Evolutionary conservation across 352 stramenopile genomes (phyloP), one percentile per base, ranked within the genome.

Genomic region (Phytophthora quininea): DNA sequence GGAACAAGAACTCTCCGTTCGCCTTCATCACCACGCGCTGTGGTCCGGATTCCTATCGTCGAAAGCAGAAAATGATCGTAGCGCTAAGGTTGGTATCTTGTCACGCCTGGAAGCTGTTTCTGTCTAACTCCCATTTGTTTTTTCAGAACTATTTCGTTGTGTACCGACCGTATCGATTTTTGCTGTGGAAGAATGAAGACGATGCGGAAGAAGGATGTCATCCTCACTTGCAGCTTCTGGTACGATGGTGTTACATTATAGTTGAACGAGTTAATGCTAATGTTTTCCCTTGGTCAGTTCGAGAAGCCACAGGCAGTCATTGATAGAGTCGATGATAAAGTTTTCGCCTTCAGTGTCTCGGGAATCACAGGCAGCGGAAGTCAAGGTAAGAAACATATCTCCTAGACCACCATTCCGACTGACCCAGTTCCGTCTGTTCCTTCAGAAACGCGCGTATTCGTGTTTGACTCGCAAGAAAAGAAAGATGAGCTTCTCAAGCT

Each of bases 171-270:
- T 93, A 77, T 63, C 86, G 88, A 9, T 94, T 96, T 60, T 67
- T 94, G 30, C 54, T 96, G 30, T 96, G 88, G 88, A 96, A 92
- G 65, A 81, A 62, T 12, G 74, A 72, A 9, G 88, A 96, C 62
- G 88, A 96, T 62, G 82, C 84, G 12, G 84, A 93, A 38, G 69
- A 69, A 14, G 82, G 83, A 2, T 67, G 72, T 1, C 71, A 79
- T 35, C 81, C 88, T 19, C 55, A 74, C 29, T 57, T 87, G 31
- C 82, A 93, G 54, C 57, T 96, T 4, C 67, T 92, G 62, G 88
- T 95, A 76, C 2, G 79, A 1, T 11, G 27, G 19, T 24, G 19
- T 24, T 24, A n/a, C 33, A n/a, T 43, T 40, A 27, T n/a, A 12
- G 24, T 3, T 45, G 5, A 32, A 3, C 6, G 24, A 15, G 10